Base-by-base conservation (phyloP, 306 rosid species). In the Medicago ruthenica region DNA sequence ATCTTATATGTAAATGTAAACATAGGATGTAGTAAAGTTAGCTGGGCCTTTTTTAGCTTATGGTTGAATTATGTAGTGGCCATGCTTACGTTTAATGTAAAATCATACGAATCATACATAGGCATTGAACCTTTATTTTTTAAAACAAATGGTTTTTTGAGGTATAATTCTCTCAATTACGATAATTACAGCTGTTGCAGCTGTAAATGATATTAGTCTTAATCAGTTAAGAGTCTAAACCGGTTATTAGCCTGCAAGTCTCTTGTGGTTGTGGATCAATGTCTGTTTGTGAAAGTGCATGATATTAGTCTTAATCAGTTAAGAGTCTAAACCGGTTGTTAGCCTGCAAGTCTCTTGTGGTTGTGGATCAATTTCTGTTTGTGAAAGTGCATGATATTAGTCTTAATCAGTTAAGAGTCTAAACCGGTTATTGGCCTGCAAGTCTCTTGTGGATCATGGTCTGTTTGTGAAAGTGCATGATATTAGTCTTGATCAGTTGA, bases 171-270 rank as follows among this genome's bases (percentile, higher is more conserved):
- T 74, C 44, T 36, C 36, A 41, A 17, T 18, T 39, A 58, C 8
- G 47, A 75, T 41, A 68, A 7, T 51, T 75, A 51, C 36, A 27
- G 67, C 70, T 18, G 39, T 51, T 75, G 40, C 36, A 27, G 67
- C 70, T 18, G 39, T 51, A 47, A 53, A 41, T 58, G 15, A 72
- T 24, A 70, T 47, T 9, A 41, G 15, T 53, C 8, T 69, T n/a
- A 67, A 22, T 67, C 39, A 68, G 16, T 18, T 40, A 10, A 40
- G 34, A 40, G 11, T 41, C 11, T 58, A 36, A 74, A 48, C 34
- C n/a, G 16, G 14, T 6, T 68, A 22, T 4, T 59, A 37, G 84
- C 27, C 44, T 41, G 64, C 37, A 60, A 48, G 71, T 27, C 42
- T 40, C 41, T 27, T 3, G 31, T 21, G 22, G 22, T 27, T 27